These are phyloP conservation scores for Penicillium sp. DNA, from an alignment of 2,329 filamentous ascomycete genomes.

Conservation along the genomic window DNA sequence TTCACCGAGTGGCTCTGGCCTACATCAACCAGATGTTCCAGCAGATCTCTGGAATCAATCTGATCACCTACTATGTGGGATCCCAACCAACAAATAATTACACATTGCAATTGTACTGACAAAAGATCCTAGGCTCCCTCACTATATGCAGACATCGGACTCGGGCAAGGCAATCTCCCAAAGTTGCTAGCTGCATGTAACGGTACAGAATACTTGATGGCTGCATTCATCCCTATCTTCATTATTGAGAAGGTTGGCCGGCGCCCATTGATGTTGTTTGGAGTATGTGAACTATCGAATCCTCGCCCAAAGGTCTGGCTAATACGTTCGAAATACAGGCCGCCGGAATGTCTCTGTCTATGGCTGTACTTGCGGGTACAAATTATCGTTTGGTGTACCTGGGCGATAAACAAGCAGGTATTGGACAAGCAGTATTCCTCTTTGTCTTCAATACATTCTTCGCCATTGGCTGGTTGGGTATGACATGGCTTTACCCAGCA, in stretches of 20 bases:
- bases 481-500: slow-evolving; percentile 64
- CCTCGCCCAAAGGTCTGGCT: background rate
- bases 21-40: slow-evolving; percentile 58
- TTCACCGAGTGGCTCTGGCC: slow-evolving; percentile 54
- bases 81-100: background rate
- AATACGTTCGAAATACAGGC: slow-evolving; percentile 23
- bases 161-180: slow-evolving; percentile 16
- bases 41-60: slow-evolving; percentile 43
- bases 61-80: slow-evolving; percentile 42
- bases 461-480: slow-evolving; percentile 62
- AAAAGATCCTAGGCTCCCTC: slow-evolving; percentile 13
- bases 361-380: slow-evolving; percentile 56
- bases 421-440: slow-evolving; percentile 54
- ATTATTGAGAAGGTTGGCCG: slow-evolving; percentile 53
- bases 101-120: background rate
- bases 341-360: slow-evolving; percentile 60
- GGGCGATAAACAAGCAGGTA: slow-evolving; percentile 38
- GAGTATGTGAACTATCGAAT: slow-evolving; percentile 35
- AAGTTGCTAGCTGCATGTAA: slow-evolving; percentile 50
- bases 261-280: slow-evolving; percentile 71
- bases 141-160: slow-evolving; percentile 23
- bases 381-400: slow-evolving; percentile 32
- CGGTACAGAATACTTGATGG: slow-evolving; percentile 53
- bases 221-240: slow-evolving; percentile 50
- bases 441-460: slow-evolving; percentile 66